Evolutionary conservation across 2,329 filamentous ascomycete genomes (phyloP).

Genomic region (Aspergillus latus): DNA sequence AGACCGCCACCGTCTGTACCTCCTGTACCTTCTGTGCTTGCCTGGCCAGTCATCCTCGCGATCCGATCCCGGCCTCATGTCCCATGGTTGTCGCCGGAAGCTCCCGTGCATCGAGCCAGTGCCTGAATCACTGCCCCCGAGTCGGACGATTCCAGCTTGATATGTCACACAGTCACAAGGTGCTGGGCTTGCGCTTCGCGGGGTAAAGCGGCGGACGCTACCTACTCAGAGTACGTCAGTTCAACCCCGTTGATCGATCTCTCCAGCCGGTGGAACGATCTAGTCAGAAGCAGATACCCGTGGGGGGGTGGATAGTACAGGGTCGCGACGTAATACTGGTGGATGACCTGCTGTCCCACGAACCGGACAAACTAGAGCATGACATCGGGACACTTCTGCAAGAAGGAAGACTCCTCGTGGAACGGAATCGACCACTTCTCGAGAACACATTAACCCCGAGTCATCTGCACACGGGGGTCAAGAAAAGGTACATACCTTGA

Average conservation of each 20-base stretch:
- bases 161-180: slow-evolving; percentile 14
- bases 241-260: slow-evolving; percentile 2
- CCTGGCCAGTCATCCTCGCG: slow-evolving; percentile 12
- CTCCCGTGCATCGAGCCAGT: slow-evolving; percentile 17
- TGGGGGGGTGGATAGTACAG: not conserved
- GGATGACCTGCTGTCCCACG: slow-evolving; percentile 11
- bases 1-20: slow-evolving; percentile 14
- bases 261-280: not conserved
- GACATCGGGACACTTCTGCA: not conserved
- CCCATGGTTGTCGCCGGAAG: slow-evolving; percentile 24
- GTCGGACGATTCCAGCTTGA: not conserved
- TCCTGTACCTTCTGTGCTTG: slow-evolving; percentile 1
- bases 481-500: not conserved
- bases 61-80: slow-evolving; percentile 22
- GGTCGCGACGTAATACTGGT: not conserved
- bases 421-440: slow-evolving; percentile 12
- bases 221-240: not conserved
- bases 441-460: slow-evolving; percentile 16
- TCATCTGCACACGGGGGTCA: slow-evolving; percentile 20
- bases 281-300: not conserved
- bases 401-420: slow-evolving; percentile 4
- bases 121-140: not conserved
- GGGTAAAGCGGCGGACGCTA: not conserved
- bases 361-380: slow-evolving; percentile 8
- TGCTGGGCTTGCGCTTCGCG: slow-evolving; percentile 15